These are phyloP conservation scores for Candida succiphila DNA, from an alignment of 805 yeast genomes.

Conservation along the genomic window DNA sequence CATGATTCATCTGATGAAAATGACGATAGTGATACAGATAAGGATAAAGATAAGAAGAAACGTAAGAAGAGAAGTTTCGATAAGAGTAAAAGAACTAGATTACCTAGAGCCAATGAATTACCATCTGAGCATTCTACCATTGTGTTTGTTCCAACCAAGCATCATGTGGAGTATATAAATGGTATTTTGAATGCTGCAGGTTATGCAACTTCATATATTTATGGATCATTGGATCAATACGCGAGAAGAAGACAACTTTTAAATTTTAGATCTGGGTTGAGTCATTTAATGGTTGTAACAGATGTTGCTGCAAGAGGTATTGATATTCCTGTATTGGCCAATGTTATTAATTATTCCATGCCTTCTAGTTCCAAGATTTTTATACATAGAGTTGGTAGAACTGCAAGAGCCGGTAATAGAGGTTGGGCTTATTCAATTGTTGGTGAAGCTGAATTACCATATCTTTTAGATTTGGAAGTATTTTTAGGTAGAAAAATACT, in stretches of 20 bases:
- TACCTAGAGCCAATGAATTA: slow-evolving; percentile 73
- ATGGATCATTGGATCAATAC: slow-evolving; percentile 90
- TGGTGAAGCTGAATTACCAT: slow-evolving; percentile 79
- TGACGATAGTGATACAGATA: slow-evolving; percentile 31
- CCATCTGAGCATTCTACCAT: slow-evolving; percentile 86
- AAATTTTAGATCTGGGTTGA: slow-evolving; percentile 75
- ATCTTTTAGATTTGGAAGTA: slow-evolving; percentile 79
- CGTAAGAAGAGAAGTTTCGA: slow-evolving; percentile 27
- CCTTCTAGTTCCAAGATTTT: slow-evolving; percentile 92
- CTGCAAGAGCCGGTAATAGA: slow-evolving; percentile 96
- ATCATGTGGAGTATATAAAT: slow-evolving; percentile 90
- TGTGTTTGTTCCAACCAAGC: slow-evolving; percentile 92
- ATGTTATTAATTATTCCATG: slow-evolving; percentile 83
- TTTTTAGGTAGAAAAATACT: slow-evolving; percentile 79
- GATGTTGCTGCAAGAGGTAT: slow-evolving; percentile 99
- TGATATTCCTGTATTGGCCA: slow-evolving; percentile 93
- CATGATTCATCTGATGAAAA: slow-evolving; percentile 47
- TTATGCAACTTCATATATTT: slow-evolving; percentile 76
- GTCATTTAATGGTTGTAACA: slow-evolving; percentile 87
- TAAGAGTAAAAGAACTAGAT: slow-evolving; percentile 38
- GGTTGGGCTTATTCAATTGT: slow-evolving; percentile 97
- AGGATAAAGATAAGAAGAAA: slow-evolving; percentile 21
- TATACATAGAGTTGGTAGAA: slow-evolving; percentile 96
- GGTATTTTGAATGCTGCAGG: slow-evolving; percentile 66
- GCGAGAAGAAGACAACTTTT: slow-evolving; percentile 87